Base-by-base conservation (phyloP, 2,329 filamentous ascomycete genomes). In the Metarhizium album region DNA sequence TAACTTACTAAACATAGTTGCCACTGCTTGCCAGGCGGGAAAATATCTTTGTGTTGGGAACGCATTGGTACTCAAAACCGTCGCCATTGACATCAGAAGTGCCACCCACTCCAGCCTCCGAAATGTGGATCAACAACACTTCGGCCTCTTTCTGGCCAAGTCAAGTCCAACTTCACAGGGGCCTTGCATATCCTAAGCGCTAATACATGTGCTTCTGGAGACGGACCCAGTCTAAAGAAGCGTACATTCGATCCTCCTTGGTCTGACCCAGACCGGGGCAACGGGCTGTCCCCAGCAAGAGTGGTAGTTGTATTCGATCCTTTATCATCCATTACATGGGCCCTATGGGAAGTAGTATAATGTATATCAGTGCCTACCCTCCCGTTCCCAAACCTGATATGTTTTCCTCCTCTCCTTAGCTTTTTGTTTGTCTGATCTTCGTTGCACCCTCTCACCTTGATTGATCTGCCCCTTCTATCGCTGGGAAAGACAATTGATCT, bases 381-480 rank as follows among this genome's bases (percentile, higher is more conserved):
- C n/a, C 33, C 23, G 4, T 27, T 27, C 9, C 33, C n/a, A 37
- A 13, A 20, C 23, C 33, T 37, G 14, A n/a, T 33, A 20, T 31
- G 2, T 37, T n/a, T 40, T 18, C 23, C 23, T 48, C 24, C 29
- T 33, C 13, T 33, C 20, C 29, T 43, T 24, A 33, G 14, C 37
- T n/a, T 24, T 11, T 33, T 48, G 37, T 42, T 33, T 37, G 24
- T 31, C 47, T 45, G 40, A 46, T 49, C 22, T 43, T 45, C 42
- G 14, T n/a, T 35, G 33, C 16, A 4, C 2, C 14, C 11, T 16
- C 33, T 35, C 33, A 49, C 22, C 31, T 47, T 31, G 38, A 52
- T 55, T 76, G 2, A 57, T 52, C 40, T 75, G 76, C 58, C 48
- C 45, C 42, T 0, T 56, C 46, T 31, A 62, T 78, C 18, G 48